phyloP scores from a whole-genome alignment of 2,329 filamentous ascomycete species.

The Emericellopsis cladophorae region DNA sequence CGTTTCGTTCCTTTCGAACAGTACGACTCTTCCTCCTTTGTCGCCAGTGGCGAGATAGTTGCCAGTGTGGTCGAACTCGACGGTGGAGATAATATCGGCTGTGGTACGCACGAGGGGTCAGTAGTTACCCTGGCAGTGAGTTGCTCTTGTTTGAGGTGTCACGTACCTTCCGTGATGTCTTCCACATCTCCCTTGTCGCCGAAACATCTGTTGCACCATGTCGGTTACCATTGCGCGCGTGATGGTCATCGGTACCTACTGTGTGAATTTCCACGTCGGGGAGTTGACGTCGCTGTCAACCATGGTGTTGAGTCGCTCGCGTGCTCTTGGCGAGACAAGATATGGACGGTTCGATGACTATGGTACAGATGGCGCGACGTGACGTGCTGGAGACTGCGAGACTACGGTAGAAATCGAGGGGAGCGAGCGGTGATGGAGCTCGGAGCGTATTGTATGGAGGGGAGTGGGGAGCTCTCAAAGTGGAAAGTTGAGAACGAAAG shows the following conservation, averaged over 20 bases:
- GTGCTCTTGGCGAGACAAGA: slow-evolving; percentile 4
- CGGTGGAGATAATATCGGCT: slow-evolving; percentile 87
- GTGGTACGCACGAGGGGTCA: slow-evolving; percentile 11
- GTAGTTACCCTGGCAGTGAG: slow-evolving; percentile 1
- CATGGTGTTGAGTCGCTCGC: slow-evolving; percentile 52
- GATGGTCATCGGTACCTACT: slow-evolving; percentile 48
- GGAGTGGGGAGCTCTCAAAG: not conserved
- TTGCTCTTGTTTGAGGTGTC: not conserved
- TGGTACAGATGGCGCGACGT: not conserved
- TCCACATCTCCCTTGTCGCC: slow-evolving; percentile 99
- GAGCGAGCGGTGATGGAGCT: not conserved
- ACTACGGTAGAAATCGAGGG: not conserved
- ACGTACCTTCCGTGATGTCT: slow-evolving; percentile 87
- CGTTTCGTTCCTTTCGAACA: slow-evolving; percentile 92
- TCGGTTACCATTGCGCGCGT: slow-evolving; percentile 1
- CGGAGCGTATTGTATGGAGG: not conserved
- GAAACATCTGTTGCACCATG: slow-evolving; percentile 61
- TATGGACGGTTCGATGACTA: not conserved
- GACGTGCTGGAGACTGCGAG: not conserved
- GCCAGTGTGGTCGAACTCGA: slow-evolving; percentile 82
- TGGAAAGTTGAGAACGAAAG: not conserved
- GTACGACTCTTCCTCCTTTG: slow-evolving; percentile 73
- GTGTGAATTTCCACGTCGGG: slow-evolving; percentile 99
- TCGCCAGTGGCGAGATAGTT: slow-evolving; percentile 87
- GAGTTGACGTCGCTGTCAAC: slow-evolving; percentile 89